Evolutionary conservation across 1,284 basidiomycete genomes (phyloP), one percentile per base, ranked within the genome.

Genomic region (Agroathelia rolfsii): DNA sequence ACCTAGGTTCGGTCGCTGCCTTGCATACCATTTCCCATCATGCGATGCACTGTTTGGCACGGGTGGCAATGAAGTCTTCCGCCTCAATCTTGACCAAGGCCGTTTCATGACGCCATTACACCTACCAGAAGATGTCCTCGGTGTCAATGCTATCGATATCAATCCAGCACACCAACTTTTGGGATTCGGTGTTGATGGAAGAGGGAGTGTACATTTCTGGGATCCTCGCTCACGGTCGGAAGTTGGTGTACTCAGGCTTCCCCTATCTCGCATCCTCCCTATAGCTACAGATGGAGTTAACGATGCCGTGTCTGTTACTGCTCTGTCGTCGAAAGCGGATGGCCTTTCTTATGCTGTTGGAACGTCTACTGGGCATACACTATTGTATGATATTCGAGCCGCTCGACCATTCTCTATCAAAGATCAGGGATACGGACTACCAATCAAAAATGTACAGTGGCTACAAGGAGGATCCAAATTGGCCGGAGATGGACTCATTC

Each of bases 341-440:
- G 95, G 94, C 0, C 66, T 98, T 12, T 89, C 88, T 18, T 77
- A 97, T 43, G 95, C 94, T 0, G 70, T 97, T 21, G 95, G 95
- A 9, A 97, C 94, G 1, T 89, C 84, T 5, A 87, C 88, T 0
- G 95, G 95, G 0, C 92, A 97, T 51, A 90, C 90, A 0, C 62
- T 98, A 5, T 64, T 99, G 5, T 99, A 97, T 56, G 95, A 99
- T 50, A 73, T 98, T 41, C 83, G 95, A 30, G 80, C 87, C 17
- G 69, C 80, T 4, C 70, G 70, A 15, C 82, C 88, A 6, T 92
- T 87, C 45, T 87, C 87, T 3, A 60, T 78, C 39, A 98, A 99
- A 53, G 95, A 99, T 53, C 94, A 98, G 57, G 95, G 95, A 1
- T 98, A 98, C 48, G 92, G 94, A 2, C 60, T 98, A 25, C 84